Conservation (phyloP, 352 stramenopile species). For the Pythium oligandrum region DNA sequence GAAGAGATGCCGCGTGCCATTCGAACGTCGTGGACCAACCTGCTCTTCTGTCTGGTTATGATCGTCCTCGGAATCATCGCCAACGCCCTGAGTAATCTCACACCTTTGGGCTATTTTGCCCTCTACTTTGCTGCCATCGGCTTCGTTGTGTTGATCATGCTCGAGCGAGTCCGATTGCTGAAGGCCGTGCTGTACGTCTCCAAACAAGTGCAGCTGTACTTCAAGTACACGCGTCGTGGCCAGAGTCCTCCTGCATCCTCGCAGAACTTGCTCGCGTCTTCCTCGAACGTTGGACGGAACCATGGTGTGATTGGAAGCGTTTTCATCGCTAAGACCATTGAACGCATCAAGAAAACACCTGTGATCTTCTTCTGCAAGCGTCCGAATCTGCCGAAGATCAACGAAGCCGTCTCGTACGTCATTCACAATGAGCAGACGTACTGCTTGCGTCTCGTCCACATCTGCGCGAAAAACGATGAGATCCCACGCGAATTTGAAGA, state of each 20-base stretch:
- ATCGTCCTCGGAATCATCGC: slow-evolving; percentile 39
- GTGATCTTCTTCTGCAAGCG: slow-evolving; percentile 90
- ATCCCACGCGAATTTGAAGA: slow-evolving; percentile 19
- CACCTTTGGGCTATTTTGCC: slow-evolving; percentile 43
- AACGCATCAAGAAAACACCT: slow-evolving; percentile 73
- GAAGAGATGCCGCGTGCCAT: slow-evolving; percentile 70
- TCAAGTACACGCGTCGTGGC: slow-evolving; percentile 3
- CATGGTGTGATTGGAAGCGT: slow-evolving; percentile 40
- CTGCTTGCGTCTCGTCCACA: slow-evolving; percentile 85
- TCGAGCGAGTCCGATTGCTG: slow-evolving; percentile 53
- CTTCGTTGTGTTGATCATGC: slow-evolving; percentile 49
- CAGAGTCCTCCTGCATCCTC: too few species aligned
- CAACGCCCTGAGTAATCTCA: slow-evolving; percentile 44
- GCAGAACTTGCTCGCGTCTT: not conserved
- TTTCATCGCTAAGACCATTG: slow-evolving; percentile 64
- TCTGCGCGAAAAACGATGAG: slow-evolving; percentile 24
- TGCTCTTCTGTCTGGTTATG: slow-evolving; percentile 41
- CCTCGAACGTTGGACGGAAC: too few species aligned
- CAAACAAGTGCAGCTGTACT: slow-evolving; percentile 25
- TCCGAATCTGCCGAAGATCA: slow-evolving; percentile 84
- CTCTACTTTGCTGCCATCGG: slow-evolving; percentile 56
- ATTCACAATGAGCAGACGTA: slow-evolving; percentile 86
- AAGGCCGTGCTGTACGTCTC: slow-evolving; percentile 45
- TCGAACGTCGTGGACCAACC: slow-evolving; percentile 60
- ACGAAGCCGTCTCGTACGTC: slow-evolving; percentile 91